Evolutionary conservation across 441 rosid species (phyloP).

Genomic region (Gossypium davidsonii): DNA sequence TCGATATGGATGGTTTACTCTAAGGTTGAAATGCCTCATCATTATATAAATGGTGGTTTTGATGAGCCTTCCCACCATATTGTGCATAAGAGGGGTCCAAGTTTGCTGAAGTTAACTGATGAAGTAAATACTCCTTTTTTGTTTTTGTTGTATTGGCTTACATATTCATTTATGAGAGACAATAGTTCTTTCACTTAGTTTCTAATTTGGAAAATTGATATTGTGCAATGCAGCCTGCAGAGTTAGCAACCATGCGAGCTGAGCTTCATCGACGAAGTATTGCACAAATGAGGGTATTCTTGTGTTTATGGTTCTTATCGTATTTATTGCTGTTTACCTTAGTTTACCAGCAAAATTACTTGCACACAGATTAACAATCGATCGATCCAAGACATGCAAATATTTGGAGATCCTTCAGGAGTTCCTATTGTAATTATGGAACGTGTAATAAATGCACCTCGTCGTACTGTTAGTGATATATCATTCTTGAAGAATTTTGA

Average conservation of each 20-base stretch:
- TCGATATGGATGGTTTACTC: slow-evolving; percentile 98
- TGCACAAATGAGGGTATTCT: slow-evolving; percentile 79
- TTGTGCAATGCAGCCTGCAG: slow-evolving; percentile 56
- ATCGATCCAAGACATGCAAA: slow-evolving; percentile 82
- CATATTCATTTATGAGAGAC: not conserved
- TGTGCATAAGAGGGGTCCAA: slow-evolving; percentile 50
- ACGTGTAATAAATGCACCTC: slow-evolving; percentile 70
- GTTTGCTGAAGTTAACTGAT: slow-evolving; percentile 56
- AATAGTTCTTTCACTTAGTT: slow-evolving; percentile 12
- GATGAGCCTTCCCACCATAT: slow-evolving; percentile 50
- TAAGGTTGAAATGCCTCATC: slow-evolving; percentile 89
- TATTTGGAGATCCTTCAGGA: slow-evolving; percentile 71
- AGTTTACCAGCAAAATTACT: slow-evolving; percentile 8
- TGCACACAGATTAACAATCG: slow-evolving; percentile 71
- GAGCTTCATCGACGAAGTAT: slow-evolving; percentile 94
- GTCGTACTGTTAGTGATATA: slow-evolving; percentile 66
- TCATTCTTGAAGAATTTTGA: slow-evolving; percentile 62
- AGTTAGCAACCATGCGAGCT: slow-evolving; percentile 71
- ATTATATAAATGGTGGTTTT: slow-evolving; percentile 61
- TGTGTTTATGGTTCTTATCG: not conserved
- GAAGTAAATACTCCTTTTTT: slow-evolving; percentile 40
- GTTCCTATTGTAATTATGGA: slow-evolving; percentile 79
- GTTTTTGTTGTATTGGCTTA: slow-evolving; percentile 9
- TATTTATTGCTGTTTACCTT: slow-evolving; percentile 1
- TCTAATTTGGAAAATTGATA: slow-evolving; percentile 15